phyloP scores from a whole-genome alignment of 768 basidiomycete genomes.

The Tephrocybe sp. region DNA sequence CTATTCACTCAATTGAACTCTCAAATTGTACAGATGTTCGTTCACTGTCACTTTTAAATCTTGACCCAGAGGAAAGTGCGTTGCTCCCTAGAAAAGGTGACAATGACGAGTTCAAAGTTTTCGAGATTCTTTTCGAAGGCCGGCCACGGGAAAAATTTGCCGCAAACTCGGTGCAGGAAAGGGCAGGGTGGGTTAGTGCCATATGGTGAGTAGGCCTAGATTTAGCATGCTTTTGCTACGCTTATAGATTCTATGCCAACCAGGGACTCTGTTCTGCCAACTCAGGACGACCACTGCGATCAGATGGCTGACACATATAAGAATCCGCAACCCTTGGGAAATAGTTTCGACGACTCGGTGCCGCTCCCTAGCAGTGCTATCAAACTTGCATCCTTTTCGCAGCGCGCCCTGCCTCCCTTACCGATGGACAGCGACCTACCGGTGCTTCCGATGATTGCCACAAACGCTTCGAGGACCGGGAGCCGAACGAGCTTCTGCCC shows the following conservation, averaged over 20 bases:
- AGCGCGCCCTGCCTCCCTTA: slow-evolving; percentile 32
- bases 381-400: slow-evolving; percentile 21
- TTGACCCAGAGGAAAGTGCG: slow-evolving; percentile 43
- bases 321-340: neutral
- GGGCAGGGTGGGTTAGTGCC: slow-evolving; percentile 73
- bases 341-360: neutral
- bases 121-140: slow-evolving; percentile 65
- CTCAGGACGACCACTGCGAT: slow-evolving; percentile 18
- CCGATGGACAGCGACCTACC: slow-evolving; percentile 18
- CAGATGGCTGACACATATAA: neutral
- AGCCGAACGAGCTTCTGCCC: slow-evolving; percentile 7
- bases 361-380: neutral
- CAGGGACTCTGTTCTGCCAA: slow-evolving; percentile 62
- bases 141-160: slow-evolving; percentile 60
- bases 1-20: slow-evolving; percentile 45
- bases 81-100: slow-evolving; percentile 37
- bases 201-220: slow-evolving; percentile 54
- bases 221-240: neutral
- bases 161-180: slow-evolving; percentile 55
- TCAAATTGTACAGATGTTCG: slow-evolving; percentile 61
- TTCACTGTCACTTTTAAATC: slow-evolving; percentile 46
- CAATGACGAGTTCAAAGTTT: slow-evolving; percentile 50
- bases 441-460: neutral
- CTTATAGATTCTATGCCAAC: neutral
- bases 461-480: neutral